phyloP scores from a whole-genome alignment of 495 filamentous ascomycete species.

The Chaetomidium leptoderma region DNA sequence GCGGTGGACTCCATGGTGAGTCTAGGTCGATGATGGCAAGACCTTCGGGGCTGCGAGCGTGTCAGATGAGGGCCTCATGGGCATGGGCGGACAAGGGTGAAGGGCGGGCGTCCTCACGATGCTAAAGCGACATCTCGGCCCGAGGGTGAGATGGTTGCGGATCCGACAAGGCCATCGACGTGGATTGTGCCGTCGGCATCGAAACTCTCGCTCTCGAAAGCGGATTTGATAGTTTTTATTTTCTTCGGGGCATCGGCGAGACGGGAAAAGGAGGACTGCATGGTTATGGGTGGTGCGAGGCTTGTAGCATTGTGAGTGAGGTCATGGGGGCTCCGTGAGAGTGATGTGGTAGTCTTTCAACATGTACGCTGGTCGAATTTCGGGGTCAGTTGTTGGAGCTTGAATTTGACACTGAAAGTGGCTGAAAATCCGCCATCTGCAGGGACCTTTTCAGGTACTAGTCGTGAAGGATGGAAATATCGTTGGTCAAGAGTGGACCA shows the following conservation, averaged over 20 bases:
- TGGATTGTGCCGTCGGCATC: slow-evolving; percentile 78
- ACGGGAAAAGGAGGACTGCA: slow-evolving; percentile 42
- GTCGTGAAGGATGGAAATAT: not conserved
- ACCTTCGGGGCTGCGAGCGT: slow-evolving; percentile 57
- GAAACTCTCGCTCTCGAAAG: slow-evolving; percentile 83
- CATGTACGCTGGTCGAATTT: not conserved
- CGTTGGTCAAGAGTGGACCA: not conserved
- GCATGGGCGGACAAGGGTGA: not conserved
- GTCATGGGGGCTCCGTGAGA: not conserved
- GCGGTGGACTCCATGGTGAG: slow-evolving; percentile 81
- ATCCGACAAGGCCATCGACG: slow-evolving; percentile 62
- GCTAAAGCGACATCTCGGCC: slow-evolving; percentile 90
- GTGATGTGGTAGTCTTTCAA: not conserved
- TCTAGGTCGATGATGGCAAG: slow-evolving; percentile 93
- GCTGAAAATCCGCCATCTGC: slow-evolving; percentile 5
- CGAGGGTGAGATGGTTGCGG: slow-evolving; percentile 79
- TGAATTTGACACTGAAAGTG: too few species aligned
- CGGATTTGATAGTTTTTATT: slow-evolving; percentile 54
- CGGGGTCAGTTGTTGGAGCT: not conserved
- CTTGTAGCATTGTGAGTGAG: slow-evolving; percentile 9
- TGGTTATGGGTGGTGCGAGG: slow-evolving; percentile 16
- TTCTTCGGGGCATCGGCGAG: slow-evolving; percentile 43
- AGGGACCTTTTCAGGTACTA: not conserved
- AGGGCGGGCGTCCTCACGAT: slow-evolving; percentile 51
- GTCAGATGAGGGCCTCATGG: slow-evolving; percentile 1